These are phyloP conservation scores for Kwoniella sp. DNA, from an alignment of 768 basidiomycete genomes.

Conservation along the genomic window DNA sequence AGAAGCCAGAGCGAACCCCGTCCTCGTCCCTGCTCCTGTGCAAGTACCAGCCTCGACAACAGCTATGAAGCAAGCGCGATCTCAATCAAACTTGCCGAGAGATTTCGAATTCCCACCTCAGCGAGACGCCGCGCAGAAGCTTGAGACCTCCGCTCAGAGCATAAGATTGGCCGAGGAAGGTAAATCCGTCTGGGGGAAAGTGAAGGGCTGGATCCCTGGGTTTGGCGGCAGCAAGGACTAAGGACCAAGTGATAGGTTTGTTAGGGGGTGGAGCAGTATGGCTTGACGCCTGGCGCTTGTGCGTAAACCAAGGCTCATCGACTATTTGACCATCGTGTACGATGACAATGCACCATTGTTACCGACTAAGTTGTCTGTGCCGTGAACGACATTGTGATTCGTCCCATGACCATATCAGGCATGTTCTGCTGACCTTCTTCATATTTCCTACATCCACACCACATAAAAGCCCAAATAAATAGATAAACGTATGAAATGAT, in stretches of 20 bases:
- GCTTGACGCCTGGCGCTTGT: too few relatives aligned
- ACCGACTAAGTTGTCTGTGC: too few relatives aligned
- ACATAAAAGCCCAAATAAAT: too few relatives aligned
- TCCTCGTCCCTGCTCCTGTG: conserved; percentile 9
- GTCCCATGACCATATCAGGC: too few relatives aligned
- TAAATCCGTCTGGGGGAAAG: conserved; percentile 9
- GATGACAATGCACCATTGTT: too few relatives aligned
- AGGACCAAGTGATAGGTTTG: neutral
- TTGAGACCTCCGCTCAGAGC: neutral
- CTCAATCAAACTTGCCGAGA: conserved; percentile 17
- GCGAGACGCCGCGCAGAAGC: conserved; percentile 8
- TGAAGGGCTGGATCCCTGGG: conserved; percentile 22
- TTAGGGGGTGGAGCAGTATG: too few relatives aligned
- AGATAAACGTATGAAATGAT: too few relatives aligned
- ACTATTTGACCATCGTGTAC: too few relatives aligned
- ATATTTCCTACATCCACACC: too few relatives aligned
- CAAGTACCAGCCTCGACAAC: conserved; percentile 17
- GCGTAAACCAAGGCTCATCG: too few relatives aligned
- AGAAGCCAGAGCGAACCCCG: conserved; percentile 16
- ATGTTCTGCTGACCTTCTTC: too few relatives aligned
- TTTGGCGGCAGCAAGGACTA: neutral
- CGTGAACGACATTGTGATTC: too few relatives aligned
- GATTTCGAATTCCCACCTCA: conserved; percentile 27
- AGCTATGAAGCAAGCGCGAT: conserved; percentile 18
- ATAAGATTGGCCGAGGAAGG: conserved; percentile 13